These are phyloP conservation scores for Wilcoxina mikolae DNA, from an alignment of 495 filamentous ascomycete genomes.

Conservation along the genomic window DNA sequence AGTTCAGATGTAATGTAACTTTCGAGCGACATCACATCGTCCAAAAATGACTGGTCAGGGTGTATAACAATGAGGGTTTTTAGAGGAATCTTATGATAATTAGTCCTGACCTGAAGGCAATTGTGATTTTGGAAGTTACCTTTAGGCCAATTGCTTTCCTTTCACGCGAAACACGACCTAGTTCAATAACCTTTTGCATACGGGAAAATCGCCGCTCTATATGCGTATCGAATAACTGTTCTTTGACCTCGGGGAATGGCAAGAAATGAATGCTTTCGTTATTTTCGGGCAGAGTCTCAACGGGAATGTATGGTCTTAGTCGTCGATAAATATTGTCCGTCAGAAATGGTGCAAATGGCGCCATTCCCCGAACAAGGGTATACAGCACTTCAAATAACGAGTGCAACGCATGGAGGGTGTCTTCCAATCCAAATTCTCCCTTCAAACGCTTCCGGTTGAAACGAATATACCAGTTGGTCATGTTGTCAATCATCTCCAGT, in stretches of 20 bases:
- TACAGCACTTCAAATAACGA: slow-evolving; percentile 94
- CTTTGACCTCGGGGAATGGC: slow-evolving; percentile 69
- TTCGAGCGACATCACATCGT: slow-evolving; percentile 72
- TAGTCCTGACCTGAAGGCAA: not conserved
- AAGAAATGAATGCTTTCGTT: slow-evolving; percentile 83
- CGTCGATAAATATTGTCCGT: slow-evolving; percentile 86
- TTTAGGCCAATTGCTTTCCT: slow-evolving; percentile 60
- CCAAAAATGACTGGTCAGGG: slow-evolving; percentile 63
- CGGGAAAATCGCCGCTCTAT: slow-evolving; percentile 73
- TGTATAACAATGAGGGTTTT: slow-evolving; percentile 86
- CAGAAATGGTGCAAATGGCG: slow-evolving; percentile 91
- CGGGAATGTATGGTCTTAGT: slow-evolving; percentile 66
- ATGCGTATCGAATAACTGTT: slow-evolving; percentile 73
- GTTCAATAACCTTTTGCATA: slow-evolving; percentile 93
- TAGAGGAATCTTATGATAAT: slow-evolving; percentile 50
- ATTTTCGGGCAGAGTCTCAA: slow-evolving; percentile 49
- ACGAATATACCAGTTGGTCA: slow-evolving; percentile 99
- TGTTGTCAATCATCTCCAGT: slow-evolving; percentile 79
- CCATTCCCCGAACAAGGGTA: slow-evolving; percentile 70
- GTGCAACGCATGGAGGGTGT: slow-evolving; percentile 82
- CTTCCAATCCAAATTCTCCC: slow-evolving; percentile 76
- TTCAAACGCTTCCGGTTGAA: slow-evolving; percentile 94
- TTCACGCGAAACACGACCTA: slow-evolving; percentile 73
- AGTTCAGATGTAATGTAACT: slow-evolving; percentile 79
- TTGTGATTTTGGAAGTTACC: slow-evolving; percentile 12